Evolutionary conservation across 2,329 filamentous ascomycete species (phyloP), one percentile per base, ranked within the genome.

Genomic region (Botrytis hyacinthi): DNA sequence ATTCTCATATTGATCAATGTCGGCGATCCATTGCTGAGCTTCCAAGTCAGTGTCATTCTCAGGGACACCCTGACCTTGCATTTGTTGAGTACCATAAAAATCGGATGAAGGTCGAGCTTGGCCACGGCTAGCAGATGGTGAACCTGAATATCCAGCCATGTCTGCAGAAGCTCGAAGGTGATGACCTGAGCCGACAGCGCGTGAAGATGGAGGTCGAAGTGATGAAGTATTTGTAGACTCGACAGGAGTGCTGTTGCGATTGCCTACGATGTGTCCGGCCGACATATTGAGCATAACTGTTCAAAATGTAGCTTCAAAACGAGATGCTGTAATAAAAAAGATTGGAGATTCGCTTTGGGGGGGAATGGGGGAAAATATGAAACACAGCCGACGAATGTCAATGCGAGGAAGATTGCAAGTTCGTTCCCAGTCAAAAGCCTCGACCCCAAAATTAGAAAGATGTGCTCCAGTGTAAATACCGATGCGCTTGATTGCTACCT

Each of bases 1-100:
- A n/a, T 91, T 97, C 86, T 99, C 96, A 80, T 98, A 98, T 83
- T 98, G 95, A 82, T 99, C 96, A 78, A 99, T 98, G 80, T 99
- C 96, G 73, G 95, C 94, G 79, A 99, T 95, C 96, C 96, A 99
- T 84, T 99, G 95, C 85, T 98, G 95, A 69, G 95, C 94, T 77
- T 95, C 93, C 83, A 95, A 95, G 82, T 98, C 96, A 82, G 92
- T 90, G 83, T 98, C 96, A 76, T 85, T 83, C 72, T 98, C 95
- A 32, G 88, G 84, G 78, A 88, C 90, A 77, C 86, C 88, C 75
- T 93, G 91, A 79, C 86, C 88, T 79, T 90, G 90, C 76, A 87
- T 87, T 81, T 91, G 88, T 80, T 93, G 90, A 61, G 88, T 84
- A 76, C 93, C 95, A 83, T 95, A 97, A 83, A 98, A 94, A 82